phyloP scores from a whole-genome alignment of 768 basidiomycete genomes.

The Postia placenta region DNA sequence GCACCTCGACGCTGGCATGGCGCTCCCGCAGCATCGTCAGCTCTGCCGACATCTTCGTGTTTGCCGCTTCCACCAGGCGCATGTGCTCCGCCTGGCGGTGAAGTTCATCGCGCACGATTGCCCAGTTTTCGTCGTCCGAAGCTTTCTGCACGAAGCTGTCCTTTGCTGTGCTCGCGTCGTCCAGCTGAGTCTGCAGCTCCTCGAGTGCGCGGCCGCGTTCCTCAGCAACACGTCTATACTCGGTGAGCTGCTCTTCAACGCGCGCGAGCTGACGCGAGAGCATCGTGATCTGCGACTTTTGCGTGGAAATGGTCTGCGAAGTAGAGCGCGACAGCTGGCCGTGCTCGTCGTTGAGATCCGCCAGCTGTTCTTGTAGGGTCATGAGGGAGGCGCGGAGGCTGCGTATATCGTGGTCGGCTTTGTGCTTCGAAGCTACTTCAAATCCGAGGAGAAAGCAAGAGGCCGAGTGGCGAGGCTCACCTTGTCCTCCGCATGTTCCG shows the following conservation, averaged over 20 bases:
- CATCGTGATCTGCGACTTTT: constrained; percentile 45
- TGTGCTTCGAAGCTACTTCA: constrained; percentile 30
- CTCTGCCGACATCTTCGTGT: constrained; percentile 50
- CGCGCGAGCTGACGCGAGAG: constrained; percentile 39
- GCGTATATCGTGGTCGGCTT: constrained; percentile 45
- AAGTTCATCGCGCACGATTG: constrained; percentile 60
- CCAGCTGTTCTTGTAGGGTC: constrained; percentile 48
- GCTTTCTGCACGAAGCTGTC: constrained; percentile 21
- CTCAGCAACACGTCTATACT: constrained; percentile 34
- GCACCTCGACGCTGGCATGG: constrained; percentile 57
- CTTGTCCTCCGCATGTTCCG: constrained; percentile 50
- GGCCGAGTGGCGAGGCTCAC: constrained; percentile 30
- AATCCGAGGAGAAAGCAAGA: constrained; percentile 3
- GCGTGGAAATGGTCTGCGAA: constrained; percentile 41
- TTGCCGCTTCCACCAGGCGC: constrained; percentile 52
- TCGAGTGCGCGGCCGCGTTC: constrained; percentile 35
- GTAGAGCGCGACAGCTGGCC: constrained; percentile 41
- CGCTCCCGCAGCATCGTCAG: constrained; percentile 46
- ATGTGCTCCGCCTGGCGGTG: constrained; percentile 59
- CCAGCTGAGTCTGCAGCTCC: constrained; percentile 41
- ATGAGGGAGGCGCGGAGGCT: constrained; percentile 43
- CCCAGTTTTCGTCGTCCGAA: constrained; percentile 51
- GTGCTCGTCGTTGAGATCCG: constrained; percentile 56
- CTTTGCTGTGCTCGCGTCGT: constrained; percentile 34
- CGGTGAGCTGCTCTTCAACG: constrained; percentile 42